Evolutionary conservation across 192 early-diverging fungal genomes (phyloP), one percentile per base, ranked within the genome.

Genomic region (Rhizophagus clarus): DNA sequence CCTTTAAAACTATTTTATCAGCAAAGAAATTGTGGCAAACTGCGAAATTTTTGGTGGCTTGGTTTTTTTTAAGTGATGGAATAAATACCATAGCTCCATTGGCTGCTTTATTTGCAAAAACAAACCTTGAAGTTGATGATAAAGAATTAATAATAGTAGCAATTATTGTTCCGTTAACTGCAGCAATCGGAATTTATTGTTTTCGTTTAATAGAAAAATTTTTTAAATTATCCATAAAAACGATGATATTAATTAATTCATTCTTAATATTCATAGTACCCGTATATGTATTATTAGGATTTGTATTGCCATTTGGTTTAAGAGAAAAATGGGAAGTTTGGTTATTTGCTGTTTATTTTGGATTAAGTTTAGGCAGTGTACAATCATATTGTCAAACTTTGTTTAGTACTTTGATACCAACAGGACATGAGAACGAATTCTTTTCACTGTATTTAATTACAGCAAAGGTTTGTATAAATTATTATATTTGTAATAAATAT

Each of bases 11-110:
- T 0, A 37, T 88, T 15, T 22, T 17, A 7, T 74, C 81, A 22
- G 81, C 86, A 29, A 62, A 80, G 11, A 75, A 88, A 74, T 81
- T 93, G 0, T 74, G 83, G 15, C 79, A 89, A 32, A 82, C 87
- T 24, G 90, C 89, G 83, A 82, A 85, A 74, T 91, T 92, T 77
- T 85, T 94, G 61, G n/a, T 90, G 1, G 85, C 86, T 0, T 94
- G 89, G 90, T 93, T 92, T 80, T 84, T 93, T 60, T 88, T 89
- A 66, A 87, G 89, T 22, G 93, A 94, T 76, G 89, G 87, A 3
- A 83, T 89, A 77, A 90, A 72, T 72, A 90, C 91, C 34, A 77
- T 90, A 61, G 63, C 79, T 20, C 70, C 85, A n/a, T 85, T 92
- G 17, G 82, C 88, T 20, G 83, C 90, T 26, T 77, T 94, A 14